Evolutionary conservation across 352 stramenopile genomes (phyloP), one percentile per base, ranked within the genome.

Genomic region (Aphanomyces invadans): DNA sequence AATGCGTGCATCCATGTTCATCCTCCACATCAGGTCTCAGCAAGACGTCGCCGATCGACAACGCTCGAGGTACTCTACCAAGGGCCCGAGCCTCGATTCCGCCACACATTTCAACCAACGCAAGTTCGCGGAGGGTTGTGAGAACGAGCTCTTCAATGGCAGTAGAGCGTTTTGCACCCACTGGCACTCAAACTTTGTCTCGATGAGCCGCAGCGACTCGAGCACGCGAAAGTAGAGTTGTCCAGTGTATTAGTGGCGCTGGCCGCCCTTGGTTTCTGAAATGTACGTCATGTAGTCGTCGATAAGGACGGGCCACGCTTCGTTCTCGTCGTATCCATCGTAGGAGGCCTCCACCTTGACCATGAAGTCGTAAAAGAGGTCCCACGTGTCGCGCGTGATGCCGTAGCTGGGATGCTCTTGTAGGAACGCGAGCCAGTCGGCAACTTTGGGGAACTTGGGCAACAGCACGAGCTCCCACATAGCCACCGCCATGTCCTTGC

Each of bases 241-340:
- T 55, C n/a, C n/a, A n/a, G 23, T 55, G 15, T 55, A 33, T 32
- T 55, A 55, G 15, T 31, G 53, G 19, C 53, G 1, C 31, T 45
- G 11, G 15, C 44, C 44, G 7, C 31, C 36, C 12, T 89, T 89
- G 62, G 79, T 79, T 25, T 66, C 76, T 61, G 88, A 77, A 86
- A 91, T 86, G 80, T 84, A 92, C 38, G 72, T 71, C 83, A 95
- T 92, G 72, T 84, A 95, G 72, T 95, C 86, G 72, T 95, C 86
- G 60, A 95, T 92, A 54, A 95, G 80, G 70, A 95, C 86, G 29
- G 86, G 86, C 86, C 86, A 95, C 12, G 86, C 86, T 66, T 92
- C 86, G 72, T 92, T 95, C 73, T 93, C 86, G 72, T 95, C 83
- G 78, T 93, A 95, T 46, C 87, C 83, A 69, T 73, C 78, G 73